These are phyloP conservation scores for Ascochyta viciae-villosae DNA, from an alignment of 2,329 filamentous ascomycete genomes.

Conservation along the genomic window DNA sequence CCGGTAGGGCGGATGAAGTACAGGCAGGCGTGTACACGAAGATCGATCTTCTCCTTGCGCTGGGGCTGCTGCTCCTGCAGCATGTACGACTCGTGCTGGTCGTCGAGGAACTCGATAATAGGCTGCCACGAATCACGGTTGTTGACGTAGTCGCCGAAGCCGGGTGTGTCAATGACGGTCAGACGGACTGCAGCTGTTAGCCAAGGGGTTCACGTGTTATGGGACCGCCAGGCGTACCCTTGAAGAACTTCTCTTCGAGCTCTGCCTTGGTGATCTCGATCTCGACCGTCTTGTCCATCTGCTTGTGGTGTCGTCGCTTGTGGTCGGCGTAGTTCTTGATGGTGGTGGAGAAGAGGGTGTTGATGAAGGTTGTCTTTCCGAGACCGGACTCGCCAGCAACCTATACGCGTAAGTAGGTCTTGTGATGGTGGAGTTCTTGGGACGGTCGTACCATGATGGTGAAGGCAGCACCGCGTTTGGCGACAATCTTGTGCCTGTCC, in stretches of 20 bases:
- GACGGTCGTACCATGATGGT: conserved; percentile 86
- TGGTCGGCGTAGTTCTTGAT: conserved; percentile 99
- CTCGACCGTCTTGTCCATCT: conserved; percentile 99
- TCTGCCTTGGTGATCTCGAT: conserved; percentile 99
- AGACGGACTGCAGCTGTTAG: conserved; percentile 76
- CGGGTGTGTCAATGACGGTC: conserved; percentile 98
- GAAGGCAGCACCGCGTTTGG: conserved; percentile 92
- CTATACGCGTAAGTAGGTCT: conserved; percentile 54
- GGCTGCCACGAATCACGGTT: conserved; percentile 99
- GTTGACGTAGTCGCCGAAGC: conserved; percentile 99
- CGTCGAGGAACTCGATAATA: conserved; percentile 99
- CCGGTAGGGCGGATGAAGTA: conserved; percentile 99
- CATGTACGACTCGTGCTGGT: conserved; percentile 99
- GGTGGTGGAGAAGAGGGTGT: conserved; percentile 99
- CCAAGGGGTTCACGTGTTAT: background rate
- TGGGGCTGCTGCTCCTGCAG: conserved; percentile 99
- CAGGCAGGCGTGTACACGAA: conserved; percentile 96
- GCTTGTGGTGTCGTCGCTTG: conserved; percentile 98
- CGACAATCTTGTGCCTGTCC: conserved; percentile 72
- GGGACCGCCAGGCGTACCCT: conserved; percentile 67
- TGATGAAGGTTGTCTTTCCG: conserved; percentile 99
- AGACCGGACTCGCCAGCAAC: conserved; percentile 98
- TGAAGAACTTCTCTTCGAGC: conserved; percentile 99
- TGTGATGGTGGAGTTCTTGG: background rate
- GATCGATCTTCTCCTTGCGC: conserved; percentile 97